These are phyloP conservation scores for Solanum pinnatisectum DNA, from an alignment of 257 asterid species.

Conservation along the genomic window DNA sequence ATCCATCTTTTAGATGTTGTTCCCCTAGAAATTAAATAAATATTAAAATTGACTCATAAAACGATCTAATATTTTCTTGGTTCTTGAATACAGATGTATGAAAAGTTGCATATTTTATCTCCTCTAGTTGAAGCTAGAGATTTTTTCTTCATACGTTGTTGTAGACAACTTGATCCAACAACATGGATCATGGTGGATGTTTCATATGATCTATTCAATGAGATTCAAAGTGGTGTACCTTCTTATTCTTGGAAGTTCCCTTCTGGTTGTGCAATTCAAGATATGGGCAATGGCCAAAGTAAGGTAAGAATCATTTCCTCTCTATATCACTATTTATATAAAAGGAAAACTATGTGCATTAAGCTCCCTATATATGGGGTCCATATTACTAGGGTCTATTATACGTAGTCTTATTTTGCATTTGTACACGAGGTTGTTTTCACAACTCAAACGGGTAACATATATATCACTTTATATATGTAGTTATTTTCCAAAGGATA, in stretches of 20 bases:
- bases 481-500: not conserved
- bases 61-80: not conserved
- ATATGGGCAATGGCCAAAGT: constrained; percentile 46
- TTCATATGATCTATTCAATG: constrained; percentile 39
- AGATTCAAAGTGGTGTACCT: constrained; percentile 24
- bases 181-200: constrained; percentile 58
- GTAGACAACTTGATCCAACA: constrained; percentile 31
- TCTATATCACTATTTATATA: not conserved
- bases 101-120: constrained; percentile 50
- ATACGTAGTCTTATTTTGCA: not conserved
- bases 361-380: not conserved
- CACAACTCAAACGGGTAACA: not conserved
- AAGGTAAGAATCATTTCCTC: constrained; percentile 17
- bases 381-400: not conserved
- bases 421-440: not conserved
- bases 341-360: not conserved
- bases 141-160: constrained; percentile 44
- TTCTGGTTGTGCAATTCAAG: constrained; percentile 67
- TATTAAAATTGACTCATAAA: not conserved
- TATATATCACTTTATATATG: not conserved
- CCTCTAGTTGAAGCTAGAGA: constrained; percentile 77
- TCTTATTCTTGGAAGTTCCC: constrained; percentile 54
- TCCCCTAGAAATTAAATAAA: not conserved
- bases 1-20: not conserved
- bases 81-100: constrained; percentile 44